Conservation (phyloP, 306 rosid species). For the Datisca glomerata region DNA sequence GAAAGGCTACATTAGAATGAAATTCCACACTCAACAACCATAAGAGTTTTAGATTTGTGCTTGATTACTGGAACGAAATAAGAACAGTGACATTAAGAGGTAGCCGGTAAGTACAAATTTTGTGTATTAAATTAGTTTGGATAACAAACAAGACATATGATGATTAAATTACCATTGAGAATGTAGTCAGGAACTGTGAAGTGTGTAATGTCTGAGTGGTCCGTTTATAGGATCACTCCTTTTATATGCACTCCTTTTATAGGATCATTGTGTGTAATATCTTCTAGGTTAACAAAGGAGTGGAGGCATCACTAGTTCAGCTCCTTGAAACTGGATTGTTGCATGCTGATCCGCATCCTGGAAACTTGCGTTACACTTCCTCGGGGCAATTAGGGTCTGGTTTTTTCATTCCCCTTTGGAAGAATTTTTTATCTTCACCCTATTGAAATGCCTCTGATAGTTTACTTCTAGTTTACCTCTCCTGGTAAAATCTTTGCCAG, state of each 20-base stretch:
- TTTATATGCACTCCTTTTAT: neutral
- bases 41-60: too few species aligned
- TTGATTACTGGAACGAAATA: too few species aligned
- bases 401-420: constrained; percentile 4
- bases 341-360: constrained; percentile 99
- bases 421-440: neutral
- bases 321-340: constrained; percentile 94
- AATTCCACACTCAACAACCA: too few species aligned
- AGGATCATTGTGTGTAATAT: constrained; percentile 8
- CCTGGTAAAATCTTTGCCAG: constrained; percentile 25
- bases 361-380: constrained; percentile 82
- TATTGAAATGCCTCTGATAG: neutral
- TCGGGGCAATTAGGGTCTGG: constrained; percentile 91
- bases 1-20: too few species aligned
- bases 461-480: constrained; percentile 3
- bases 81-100: too few species aligned
- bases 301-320: constrained; percentile 79
- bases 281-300: constrained; percentile 79
- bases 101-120: too few species aligned
- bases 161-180: too few species aligned
- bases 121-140: too few species aligned
- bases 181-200: too few species aligned
- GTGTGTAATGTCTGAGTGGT: neutral
- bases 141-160: too few species aligned
- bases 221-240: neutral